Evolutionary conservation across 106 monocot species (phyloP), one percentile per base, ranked within the genome.

Genomic region (Phalaenopsis aphrodite): DNA sequence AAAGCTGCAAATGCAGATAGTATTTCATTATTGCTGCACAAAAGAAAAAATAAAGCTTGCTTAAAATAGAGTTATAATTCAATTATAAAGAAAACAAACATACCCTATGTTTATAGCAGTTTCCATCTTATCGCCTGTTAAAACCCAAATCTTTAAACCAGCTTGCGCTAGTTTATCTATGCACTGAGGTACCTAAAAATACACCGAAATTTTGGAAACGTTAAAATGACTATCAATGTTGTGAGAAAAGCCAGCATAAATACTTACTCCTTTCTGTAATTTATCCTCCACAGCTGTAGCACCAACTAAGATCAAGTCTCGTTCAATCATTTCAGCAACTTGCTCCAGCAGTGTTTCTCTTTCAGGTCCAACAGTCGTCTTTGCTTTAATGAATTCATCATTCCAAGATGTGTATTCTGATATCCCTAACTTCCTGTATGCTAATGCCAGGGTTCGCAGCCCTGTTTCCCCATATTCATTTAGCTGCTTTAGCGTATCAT

Each of bases 71-170:
- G 30, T 0, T 30, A 30, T 30, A 30, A 30, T 30, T 30, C 30
- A 30, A 30, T 30, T 30, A 30, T 23, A 52, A 12, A 52, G 12
- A 52, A 80, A 41, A 30, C 30, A 83, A 10, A 11, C 76, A 78
- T 86, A 97, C 97, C 97, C 97, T 61, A 97, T 97, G 55, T 97
- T 97, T 69, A 97, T 97, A 37, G 97, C 97, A 58, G 97, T 97
- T 88, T 97, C 97, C 92, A 97, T 97, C 82, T 97, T 97, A 87
- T 97, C 97, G 78, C 97, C 97, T 1, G 97, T 97, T 72, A 97
- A 84, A 87, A 97, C 92, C 97, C 97, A 97, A 56, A 97, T 94
- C 78, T 97, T 97, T 37, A 97, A 88, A 77, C 97, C 97, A 79
- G 97, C 97, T 85, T 92, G 97, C 41, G 97, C 97, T 76, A 97